Conservation (phyloP, 805 yeast species). For the Cyberlindnera mississippiensis region DNA sequence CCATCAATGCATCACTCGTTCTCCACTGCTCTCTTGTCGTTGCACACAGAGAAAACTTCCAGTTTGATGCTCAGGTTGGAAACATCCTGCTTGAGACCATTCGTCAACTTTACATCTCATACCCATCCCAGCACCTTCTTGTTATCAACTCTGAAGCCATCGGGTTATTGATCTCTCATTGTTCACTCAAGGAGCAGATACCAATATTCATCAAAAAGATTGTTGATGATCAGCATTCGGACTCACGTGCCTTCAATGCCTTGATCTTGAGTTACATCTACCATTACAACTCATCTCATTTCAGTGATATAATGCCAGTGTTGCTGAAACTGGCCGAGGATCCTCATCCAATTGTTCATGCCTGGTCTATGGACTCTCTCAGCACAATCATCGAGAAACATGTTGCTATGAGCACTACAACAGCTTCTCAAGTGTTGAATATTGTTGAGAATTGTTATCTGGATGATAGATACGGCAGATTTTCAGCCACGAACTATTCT, state of each 20-base stretch:
- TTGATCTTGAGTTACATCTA: constrained; percentile 46
- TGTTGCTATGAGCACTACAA: constrained; percentile 39
- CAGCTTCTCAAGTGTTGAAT: constrained; percentile 41
- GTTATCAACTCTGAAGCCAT: constrained; percentile 50
- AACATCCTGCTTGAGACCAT: constrained; percentile 48
- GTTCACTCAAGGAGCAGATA: constrained; percentile 40
- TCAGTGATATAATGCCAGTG: constrained; percentile 49
- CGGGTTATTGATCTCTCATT: constrained; percentile 45
- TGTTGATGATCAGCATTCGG: constrained; percentile 61
- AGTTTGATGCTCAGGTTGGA: constrained; percentile 37
- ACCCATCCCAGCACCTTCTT: constrained; percentile 33
- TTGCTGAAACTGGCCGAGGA: constrained; percentile 60
- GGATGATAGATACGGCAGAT: constrained; percentile 48
- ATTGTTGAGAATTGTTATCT: constrained; percentile 37
- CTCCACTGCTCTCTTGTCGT: constrained; percentile 46
- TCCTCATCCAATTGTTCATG: constrained; percentile 82
- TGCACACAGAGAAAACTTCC: constrained; percentile 18
- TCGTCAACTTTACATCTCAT: constrained; percentile 26
- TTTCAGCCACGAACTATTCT: constrained; percentile 39
- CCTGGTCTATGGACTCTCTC: constrained; percentile 63
- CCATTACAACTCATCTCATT: constrained; percentile 37
- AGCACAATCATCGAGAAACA: constrained; percentile 54
- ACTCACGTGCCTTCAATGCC: constrained; percentile 55
- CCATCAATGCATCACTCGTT: constrained; percentile 61
- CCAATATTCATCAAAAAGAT: constrained; percentile 60